Evolutionary conservation across 1,284 basidiomycete genomes (phyloP), one percentile per base, ranked within the genome.

Genomic region (Phellinidium pouzarii): DNA sequence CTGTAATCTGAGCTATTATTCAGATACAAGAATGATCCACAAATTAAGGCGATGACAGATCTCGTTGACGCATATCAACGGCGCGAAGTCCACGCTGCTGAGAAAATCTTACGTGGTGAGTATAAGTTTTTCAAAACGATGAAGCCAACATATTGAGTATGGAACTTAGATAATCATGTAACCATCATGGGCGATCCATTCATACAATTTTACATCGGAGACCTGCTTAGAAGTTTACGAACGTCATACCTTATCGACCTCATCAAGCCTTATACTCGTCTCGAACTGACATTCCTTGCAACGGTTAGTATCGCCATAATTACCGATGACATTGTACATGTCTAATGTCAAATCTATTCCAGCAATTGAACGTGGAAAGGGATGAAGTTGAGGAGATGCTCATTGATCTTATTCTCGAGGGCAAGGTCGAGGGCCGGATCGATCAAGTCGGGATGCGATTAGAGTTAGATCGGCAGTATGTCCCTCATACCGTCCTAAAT

Each of bases 41-140:
- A 99, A 67, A 99, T 99, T 63, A 89, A 88, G 48, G 94, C 96
- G 1, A 98, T 99, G 95, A 98, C 95, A 0, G 89, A 91, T 62
- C 77, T 99, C 4, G 95, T 99, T 3, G 84, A 91, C 50, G 96
- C 96, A 0, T 99, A 98, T 68, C 95, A 99, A 65, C 80, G 87
- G 36, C 81, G 94, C 57, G 95, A 99, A 64, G 94, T 99, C 0
- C 94, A 97, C 67, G 80, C 88, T 29, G 95, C 96, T 0, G 95
- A 99, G 71, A 94, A 85, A 71, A 97, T 99, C 56, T 68, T 99
- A 44, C 80, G 84, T 69, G 91, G 92, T 89, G 53, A 38, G 71
- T 62, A 17, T 5, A 36, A 11, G 43, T 19, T 27, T 38, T 42
- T 55, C 47, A 12, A 3, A n/a, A 41, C 17, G 23, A 19, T 14